phyloP scores from a whole-genome alignment of 2,329 filamentous ascomycete species.

The Claviceps capensis region DNA sequence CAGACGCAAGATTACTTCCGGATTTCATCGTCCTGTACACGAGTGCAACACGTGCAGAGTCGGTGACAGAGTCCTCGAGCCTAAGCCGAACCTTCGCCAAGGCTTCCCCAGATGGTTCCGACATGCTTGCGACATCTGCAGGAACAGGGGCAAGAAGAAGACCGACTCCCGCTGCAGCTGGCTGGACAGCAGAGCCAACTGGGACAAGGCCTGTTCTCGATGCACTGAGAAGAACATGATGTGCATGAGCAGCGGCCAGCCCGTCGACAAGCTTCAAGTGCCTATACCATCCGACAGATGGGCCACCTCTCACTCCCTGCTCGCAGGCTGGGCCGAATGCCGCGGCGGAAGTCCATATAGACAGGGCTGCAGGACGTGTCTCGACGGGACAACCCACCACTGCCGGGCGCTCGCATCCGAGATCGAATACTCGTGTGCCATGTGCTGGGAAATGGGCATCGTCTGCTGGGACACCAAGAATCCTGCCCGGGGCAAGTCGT shows the following conservation, averaged over 20 bases:
- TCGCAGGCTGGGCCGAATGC: slow-evolving; percentile 9
- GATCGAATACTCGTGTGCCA: slow-evolving; percentile 11
- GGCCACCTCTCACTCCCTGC: slow-evolving; percentile 5
- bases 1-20: too few relatives aligned
- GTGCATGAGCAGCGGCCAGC: slow-evolving; percentile 10
- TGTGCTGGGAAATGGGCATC: slow-evolving; percentile 18
- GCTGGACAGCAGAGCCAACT: slow-evolving; percentile 9
- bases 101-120: slow-evolving; percentile 12
- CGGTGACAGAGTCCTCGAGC: neutral
- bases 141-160: slow-evolving; percentile 5
- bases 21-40: neutral
- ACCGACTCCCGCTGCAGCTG: slow-evolving; percentile 10
- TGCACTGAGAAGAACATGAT: slow-evolving; percentile 9
- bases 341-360: slow-evolving; percentile 7
- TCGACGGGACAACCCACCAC: slow-evolving; percentile 5
- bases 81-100: slow-evolving; percentile 9
- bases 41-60: neutral
- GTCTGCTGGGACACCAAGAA: slow-evolving; percentile 11
- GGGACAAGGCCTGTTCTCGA: slow-evolving; percentile 11
- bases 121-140: slow-evolving; percentile 12
- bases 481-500: slow-evolving; percentile 1
- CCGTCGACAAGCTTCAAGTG: slow-evolving; percentile 5
- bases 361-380: slow-evolving; percentile 8
- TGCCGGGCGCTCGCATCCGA: slow-evolving; percentile 9
- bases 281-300: slow-evolving; percentile 7